These are phyloP conservation scores for Guyanaporus albipodus DNA, from an alignment of 768 basidiomycete species.

Conservation along the genomic window DNA sequence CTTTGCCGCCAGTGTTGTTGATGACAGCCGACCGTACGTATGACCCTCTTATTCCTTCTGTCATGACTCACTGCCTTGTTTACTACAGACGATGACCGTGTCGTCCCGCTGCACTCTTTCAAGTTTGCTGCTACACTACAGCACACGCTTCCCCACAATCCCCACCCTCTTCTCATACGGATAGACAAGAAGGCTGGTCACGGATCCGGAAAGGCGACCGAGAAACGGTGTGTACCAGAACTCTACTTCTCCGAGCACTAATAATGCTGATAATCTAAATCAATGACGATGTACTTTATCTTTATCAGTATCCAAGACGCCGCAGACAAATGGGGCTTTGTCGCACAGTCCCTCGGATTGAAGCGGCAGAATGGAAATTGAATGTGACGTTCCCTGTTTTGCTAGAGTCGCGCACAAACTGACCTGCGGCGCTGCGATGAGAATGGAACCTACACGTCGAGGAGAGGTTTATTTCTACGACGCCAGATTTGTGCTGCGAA, in stretches of 20 bases:
- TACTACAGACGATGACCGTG: conserved; percentile 70
- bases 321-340: conserved; percentile 76
- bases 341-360: conserved; percentile 60
- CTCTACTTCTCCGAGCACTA: too few relatives aligned
- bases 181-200: conserved; percentile 81
- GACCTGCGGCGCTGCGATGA: not conserved
- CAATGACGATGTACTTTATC: not conserved
- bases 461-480: conserved; percentile 2
- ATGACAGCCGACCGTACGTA: conserved; percentile 77
- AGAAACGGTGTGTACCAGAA: conserved; percentile 45
- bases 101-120: conserved; percentile 85
- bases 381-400: conserved; percentile 1
- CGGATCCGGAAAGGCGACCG: conserved; percentile 75
- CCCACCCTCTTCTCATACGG: conserved; percentile 68
- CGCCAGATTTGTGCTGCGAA: not conserved
- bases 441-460: not conserved
- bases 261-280: conserved; percentile 18
- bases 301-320: conserved; percentile 63
- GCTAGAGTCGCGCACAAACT: not conserved
- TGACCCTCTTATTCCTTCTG: not conserved
- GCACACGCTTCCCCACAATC: conserved; percentile 57
- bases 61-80: conserved; percentile 3
- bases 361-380: conserved; percentile 28
- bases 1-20: conserved; percentile 68
- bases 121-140: conserved; percentile 80